Base-by-base conservation (phyloP, 2,329 filamentous ascomycete genomes). In the Setomelanomma holmii region DNA sequence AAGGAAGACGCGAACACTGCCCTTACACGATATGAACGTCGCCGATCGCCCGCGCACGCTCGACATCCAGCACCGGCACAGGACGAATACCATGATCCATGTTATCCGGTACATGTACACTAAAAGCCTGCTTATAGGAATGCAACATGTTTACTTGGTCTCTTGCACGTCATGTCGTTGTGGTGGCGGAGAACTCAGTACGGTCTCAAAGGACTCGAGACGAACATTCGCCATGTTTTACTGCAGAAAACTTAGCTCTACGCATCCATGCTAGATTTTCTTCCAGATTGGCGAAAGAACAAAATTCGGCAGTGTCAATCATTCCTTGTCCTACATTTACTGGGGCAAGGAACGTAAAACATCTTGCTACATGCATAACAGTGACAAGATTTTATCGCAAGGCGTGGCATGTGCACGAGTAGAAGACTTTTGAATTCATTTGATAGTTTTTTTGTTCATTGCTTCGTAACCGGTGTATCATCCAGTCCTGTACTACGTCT, bases 251-350 rank as follows among this genome's bases (percentile, higher is more conserved):
- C 42, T n/a, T n/a, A 59, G 51, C 43, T 53, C 60, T 40, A 51
- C 62, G 22, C 57, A 67, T 60, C 64, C 40, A 43, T 69, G 63
- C 62, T 63, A 52, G 45, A 50, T 51, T 50, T 61, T 66, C 64
- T 64, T 70, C 66, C 67, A 71, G 65, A 61, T 58, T 58, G 66
- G 73, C 74, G 73, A 74, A 61, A 76, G 63, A 76, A 53, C 33
- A 63, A 73, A 42, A 27, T 24, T 8, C 27, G 51, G 69, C 71
- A 64, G 50, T 66, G 62, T 70, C 74, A 75, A 76, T 71, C 64
- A 74, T 67, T 72, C 69, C 68, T 66, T 56, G 61, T 69, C 47
- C 63, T 68, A 56, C 52, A 55, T 45, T 56, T 24, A 12, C 56
- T 69, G 60, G 59, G 60, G 61, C 61, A 50, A 63, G 63, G 74